Evolutionary conservation across 176 grass and related monocot genomes (phyloP), one percentile per base, ranked within the genome.

Genomic region (Thalia dealbata): DNA sequence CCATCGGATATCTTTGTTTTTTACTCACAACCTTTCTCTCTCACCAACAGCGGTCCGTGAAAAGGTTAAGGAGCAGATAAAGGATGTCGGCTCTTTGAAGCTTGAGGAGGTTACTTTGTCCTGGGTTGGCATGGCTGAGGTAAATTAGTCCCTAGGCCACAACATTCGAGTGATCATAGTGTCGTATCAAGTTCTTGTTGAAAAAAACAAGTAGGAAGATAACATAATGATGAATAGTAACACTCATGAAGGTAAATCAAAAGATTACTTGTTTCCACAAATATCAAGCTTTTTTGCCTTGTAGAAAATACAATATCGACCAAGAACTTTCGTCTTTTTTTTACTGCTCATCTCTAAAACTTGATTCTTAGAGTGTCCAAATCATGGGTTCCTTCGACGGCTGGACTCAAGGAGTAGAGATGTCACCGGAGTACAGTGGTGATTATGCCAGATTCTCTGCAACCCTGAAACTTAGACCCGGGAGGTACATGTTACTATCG

Each of bases 91-190:
- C 71, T 79, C 58, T 77, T 86, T 93, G 60, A 88, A 84, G 75
- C 83, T 89, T 50, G 76, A 76, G 72, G 87, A 88, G 65, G 70
- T 91, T 62, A 30, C 67, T 44, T 56, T 99, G 24, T 86, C 78
- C 67, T 99, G 85, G 85, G 67, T 93, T 76, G 95, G 87, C 74
- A 99, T 99, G 90, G 95, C 95, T 79, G 95, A 99, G 95, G 95
- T 99, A 88, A 76, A 81, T 64, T 41, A 10, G 21, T 68, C 27
- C 12, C 16, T 18, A 60, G 4, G 4, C 32, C 4, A 60, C 21
- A 22, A 60, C 16, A 60, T 61, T 61, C 18, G 3, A 48, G 45
- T 48, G 45, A 2, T 13, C 11, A 48, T 48, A 48, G 45, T 10
- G 11, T 48, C 45, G 4, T 48, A 48, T 0, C 45, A 48, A 48